phyloP scores from a whole-genome alignment of 1,284 basidiomycete genomes.

The Sanguinoderma infundibulare region DNA sequence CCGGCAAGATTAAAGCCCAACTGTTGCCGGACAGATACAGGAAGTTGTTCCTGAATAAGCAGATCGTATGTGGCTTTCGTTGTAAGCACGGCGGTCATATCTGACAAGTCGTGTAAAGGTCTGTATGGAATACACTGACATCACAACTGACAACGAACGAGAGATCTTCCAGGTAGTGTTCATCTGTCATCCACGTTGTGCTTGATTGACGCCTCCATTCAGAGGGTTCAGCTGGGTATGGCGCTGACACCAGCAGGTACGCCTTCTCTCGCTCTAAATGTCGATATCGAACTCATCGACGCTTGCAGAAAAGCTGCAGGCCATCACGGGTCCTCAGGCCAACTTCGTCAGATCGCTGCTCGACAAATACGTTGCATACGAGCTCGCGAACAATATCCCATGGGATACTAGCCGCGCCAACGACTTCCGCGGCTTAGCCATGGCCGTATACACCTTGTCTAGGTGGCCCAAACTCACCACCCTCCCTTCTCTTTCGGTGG shows the following conservation, averaged over 20 bases:
- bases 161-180: constrained; percentile 74
- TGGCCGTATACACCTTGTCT: constrained; percentile 55
- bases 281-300: not conserved
- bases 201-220: constrained; percentile 1
- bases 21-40: constrained; percentile 55
- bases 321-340: constrained; percentile 56
- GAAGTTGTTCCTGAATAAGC: constrained; percentile 64
- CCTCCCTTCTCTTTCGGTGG: constrained; percentile 40
- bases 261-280: constrained; percentile 1
- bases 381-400: constrained; percentile 48
- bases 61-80: constrained; percentile 45
- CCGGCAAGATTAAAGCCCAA: constrained; percentile 34
- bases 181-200: not conserved
- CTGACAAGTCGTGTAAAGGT: constrained; percentile 33
- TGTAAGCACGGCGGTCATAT: not conserved
- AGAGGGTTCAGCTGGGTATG: constrained; percentile 80
- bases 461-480: constrained; percentile 42
- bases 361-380: constrained; percentile 45
- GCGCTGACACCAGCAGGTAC: constrained; percentile 71
- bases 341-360: constrained; percentile 57
- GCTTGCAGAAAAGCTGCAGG: constrained; percentile 65
- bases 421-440: constrained; percentile 66
- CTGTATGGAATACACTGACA: constrained; percentile 72
- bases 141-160: constrained; percentile 61
- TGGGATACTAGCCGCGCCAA: constrained; percentile 64